Evolutionary conservation across 1,284 basidiomycete genomes (phyloP).

Genomic region (Tetrapyrgos nigripes): DNA sequence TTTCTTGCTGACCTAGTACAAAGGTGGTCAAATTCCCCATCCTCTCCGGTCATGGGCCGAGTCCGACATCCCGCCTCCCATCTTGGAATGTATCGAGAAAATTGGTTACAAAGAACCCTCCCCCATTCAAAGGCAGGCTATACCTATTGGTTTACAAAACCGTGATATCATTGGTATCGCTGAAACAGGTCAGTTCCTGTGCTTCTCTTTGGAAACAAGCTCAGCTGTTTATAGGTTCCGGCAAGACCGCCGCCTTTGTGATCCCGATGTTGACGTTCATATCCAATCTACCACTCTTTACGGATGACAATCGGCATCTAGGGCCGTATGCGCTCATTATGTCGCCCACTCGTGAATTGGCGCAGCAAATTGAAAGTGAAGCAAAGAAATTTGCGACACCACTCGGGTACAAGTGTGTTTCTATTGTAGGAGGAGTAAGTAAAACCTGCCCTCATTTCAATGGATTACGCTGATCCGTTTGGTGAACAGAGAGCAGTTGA

Average conservation of each 20-base stretch:
- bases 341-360: constrained; percentile 96
- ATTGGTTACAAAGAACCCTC: constrained; percentile 98
- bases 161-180: constrained; percentile 98
- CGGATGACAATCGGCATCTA: constrained; percentile 90
- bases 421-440: constrained; percentile 95
- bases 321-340: constrained; percentile 95
- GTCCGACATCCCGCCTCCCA: constrained; percentile 79
- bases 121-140: constrained; percentile 97
- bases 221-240: constrained; percentile 72
- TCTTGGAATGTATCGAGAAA: constrained; percentile 86
- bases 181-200: constrained; percentile 80
- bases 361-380: constrained; percentile 96
- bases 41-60: constrained; percentile 94
- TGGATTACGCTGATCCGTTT: constrained; percentile 11
- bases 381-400: constrained; percentile 90
- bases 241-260: constrained; percentile 99
- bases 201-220: constrained; percentile 4
- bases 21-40: constrained; percentile 92
- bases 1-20: constrained; percentile 30
- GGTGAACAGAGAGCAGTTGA: constrained; percentile 79
- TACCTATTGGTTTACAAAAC: constrained; percentile 96
- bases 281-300: constrained; percentile 81
- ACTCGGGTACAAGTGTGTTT: constrained; percentile 92
- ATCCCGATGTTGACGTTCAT: constrained; percentile 98
- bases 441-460: constrained; percentile 6